These are phyloP conservation scores for Escovopsis weberi DNA, from an alignment of 2,329 filamentous ascomycete genomes.

Conservation along the genomic window DNA sequence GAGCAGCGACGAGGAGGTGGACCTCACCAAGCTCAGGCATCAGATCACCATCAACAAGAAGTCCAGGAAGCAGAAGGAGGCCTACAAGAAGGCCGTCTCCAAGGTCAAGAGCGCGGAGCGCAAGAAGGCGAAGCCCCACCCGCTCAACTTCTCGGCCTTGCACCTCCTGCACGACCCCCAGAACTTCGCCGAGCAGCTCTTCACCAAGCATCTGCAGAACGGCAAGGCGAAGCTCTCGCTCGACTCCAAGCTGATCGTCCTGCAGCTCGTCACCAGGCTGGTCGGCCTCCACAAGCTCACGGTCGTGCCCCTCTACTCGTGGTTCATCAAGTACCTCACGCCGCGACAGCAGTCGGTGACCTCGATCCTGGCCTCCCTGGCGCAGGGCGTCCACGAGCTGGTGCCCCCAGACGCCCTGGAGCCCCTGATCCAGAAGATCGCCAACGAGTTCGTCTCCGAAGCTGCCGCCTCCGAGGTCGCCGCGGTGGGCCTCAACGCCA, in stretches of 20 bases:
- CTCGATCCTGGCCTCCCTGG: constrained; percentile 80
- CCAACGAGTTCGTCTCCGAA: constrained; percentile 96
- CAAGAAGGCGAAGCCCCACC: constrained; percentile 77
- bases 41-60: constrained; percentile 93
- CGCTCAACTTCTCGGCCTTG: constrained; percentile 89
- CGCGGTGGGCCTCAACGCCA: constrained; percentile 82
- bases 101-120: constrained; percentile 70
- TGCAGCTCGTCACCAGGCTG: constrained; percentile 81
- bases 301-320: constrained; percentile 83
- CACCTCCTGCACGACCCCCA: constrained; percentile 92
- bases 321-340: constrained; percentile 86
- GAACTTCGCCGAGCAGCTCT: constrained; percentile 79
- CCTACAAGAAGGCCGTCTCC: constrained; percentile 66
- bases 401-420: constrained; percentile 89
- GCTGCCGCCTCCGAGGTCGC: constrained; percentile 82
- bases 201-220: constrained; percentile 81
- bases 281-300: constrained; percentile 89
- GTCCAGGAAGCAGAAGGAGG: constrained; percentile 70
- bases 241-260: constrained; percentile 76
- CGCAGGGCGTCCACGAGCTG: constrained; percentile 79
- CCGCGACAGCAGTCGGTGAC: constrained; percentile 83
- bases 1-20: constrained; percentile 63
- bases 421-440: constrained; percentile 85
- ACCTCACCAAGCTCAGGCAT: constrained; percentile 71
- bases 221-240: constrained; percentile 72